These are phyloP conservation scores for Magnaporthales sp. DNA, from an alignment of 2,329 filamentous ascomycete genomes.

Conservation along the genomic window DNA sequence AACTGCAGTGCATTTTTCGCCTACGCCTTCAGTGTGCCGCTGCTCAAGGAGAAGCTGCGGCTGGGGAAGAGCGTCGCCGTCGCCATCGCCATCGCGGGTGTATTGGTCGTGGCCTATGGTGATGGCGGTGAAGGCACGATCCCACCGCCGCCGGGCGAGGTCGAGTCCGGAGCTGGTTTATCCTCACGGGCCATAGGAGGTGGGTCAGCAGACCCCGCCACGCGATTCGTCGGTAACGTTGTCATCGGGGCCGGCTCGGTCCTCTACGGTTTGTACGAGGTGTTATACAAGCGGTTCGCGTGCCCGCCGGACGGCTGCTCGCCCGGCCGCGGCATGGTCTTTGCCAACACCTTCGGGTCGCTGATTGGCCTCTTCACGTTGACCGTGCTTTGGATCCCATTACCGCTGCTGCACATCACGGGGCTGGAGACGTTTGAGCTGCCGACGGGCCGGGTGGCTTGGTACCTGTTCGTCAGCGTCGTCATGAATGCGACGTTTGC, in stretches of 20 bases:
- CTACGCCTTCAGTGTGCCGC: conserved; percentile 88
- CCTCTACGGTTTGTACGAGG: conserved; percentile 94
- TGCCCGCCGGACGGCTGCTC: conserved; percentile 86
- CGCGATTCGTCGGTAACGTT: conserved; percentile 75
- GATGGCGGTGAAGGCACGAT: conserved; percentile 46
- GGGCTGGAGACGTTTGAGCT: conserved; percentile 78
- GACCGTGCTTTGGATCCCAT: conserved; percentile 79
- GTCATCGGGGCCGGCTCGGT: conserved; percentile 87
- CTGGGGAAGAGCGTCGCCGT: conserved; percentile 83
- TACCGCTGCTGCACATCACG: conserved; percentile 72
- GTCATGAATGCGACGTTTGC: conserved; percentile 87
- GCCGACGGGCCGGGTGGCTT: conserved; percentile 68
- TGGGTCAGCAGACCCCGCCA: conserved; percentile 29
- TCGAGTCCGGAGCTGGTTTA: neutral
- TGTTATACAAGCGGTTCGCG: conserved; percentile 86
- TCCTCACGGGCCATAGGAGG: neutral
- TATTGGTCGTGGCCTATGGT: conserved; percentile 92
- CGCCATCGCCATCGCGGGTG: conserved; percentile 75
- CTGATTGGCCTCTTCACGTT: conserved; percentile 84
- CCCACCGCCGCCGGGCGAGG: conserved; percentile 28
- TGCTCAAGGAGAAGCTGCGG: conserved; percentile 77
- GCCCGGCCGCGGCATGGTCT: conserved; percentile 85
- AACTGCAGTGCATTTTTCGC: conserved; percentile 99
- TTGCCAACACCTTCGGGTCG: conserved; percentile 86
- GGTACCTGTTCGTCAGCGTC: conserved; percentile 72